These are phyloP conservation scores for Lasiodiplodia sp. DNA, from an alignment of 2,329 filamentous ascomycete species.

Conservation along the genomic window DNA sequence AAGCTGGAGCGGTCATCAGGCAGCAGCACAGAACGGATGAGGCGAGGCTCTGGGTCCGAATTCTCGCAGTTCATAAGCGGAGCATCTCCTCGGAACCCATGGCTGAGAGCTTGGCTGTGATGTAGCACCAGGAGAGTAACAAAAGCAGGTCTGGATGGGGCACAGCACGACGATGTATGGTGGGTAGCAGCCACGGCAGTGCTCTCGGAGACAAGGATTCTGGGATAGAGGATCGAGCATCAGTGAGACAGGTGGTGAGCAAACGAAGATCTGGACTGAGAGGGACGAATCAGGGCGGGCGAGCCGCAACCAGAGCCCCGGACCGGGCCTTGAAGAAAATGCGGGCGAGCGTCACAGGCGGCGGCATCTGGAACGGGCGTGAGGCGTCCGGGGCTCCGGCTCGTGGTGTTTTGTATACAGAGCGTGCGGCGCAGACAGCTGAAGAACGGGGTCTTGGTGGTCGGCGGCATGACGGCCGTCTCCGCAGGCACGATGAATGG, in stretches of 20 bases:
- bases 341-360: conserved; percentile 6
- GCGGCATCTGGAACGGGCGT: neutral
- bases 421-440: neutral
- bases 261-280: conserved; percentile 13
- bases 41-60: neutral
- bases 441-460: neutral
- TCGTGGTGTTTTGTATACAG: neutral
- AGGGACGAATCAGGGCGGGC: neutral
- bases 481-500: conserved; percentile 12
- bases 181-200: neutral
- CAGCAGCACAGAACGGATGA: neutral
- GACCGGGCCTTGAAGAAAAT: conserved; percentile 21
- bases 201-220: neutral
- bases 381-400: neutral
- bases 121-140: neutral
- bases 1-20: neutral
- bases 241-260: conserved; percentile 17
- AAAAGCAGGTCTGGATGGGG: neutral
- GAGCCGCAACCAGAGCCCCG: neutral
- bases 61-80: conserved; percentile 1
- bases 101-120: conserved; percentile 4
- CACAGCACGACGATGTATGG: neutral
- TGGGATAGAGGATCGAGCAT: neutral
- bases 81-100: neutral
- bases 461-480: neutral